Conservation (phyloP, 352 stramenopile species). For the Phytopythium ostracodes region DNA sequence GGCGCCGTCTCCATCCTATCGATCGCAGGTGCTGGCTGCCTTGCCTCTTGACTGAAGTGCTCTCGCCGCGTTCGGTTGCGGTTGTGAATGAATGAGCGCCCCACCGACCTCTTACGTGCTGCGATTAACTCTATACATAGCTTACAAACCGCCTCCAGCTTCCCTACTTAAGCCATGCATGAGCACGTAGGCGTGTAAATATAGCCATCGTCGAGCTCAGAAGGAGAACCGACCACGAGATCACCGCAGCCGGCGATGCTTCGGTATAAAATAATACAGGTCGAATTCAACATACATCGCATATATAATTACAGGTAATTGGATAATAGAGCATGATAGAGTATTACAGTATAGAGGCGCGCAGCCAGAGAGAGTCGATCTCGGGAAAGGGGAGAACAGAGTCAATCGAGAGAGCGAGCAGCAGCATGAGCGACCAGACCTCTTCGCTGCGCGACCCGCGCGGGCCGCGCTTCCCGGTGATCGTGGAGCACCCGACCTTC, state of each 20-base stretch:
- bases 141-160: not conserved
- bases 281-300: not conserved
- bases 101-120: not conserved
- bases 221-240: too few relatives aligned
- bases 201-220: not conserved
- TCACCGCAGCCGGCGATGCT: not conserved
- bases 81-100: not conserved
- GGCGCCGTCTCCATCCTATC: constrained; percentile 19
- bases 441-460: constrained; percentile 43
- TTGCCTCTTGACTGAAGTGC: not conserved
- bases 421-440: constrained; percentile 40
- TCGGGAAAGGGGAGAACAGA: not conserved
- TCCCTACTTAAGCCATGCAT: not conserved
- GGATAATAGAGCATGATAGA: not conserved
- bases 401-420: constrained; percentile 1
- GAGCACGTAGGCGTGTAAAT: not conserved
- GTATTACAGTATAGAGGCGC: not conserved
- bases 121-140: not conserved
- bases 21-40: not conserved
- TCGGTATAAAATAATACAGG: constrained; percentile 3
- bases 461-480: constrained; percentile 67
- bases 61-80: not conserved
- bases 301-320: not conserved
- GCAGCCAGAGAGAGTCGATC: not conserved
- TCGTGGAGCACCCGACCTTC: constrained; percentile 76